Conservation (phyloP, 345 rosid species). For the Heritiera littoralis region DNA sequence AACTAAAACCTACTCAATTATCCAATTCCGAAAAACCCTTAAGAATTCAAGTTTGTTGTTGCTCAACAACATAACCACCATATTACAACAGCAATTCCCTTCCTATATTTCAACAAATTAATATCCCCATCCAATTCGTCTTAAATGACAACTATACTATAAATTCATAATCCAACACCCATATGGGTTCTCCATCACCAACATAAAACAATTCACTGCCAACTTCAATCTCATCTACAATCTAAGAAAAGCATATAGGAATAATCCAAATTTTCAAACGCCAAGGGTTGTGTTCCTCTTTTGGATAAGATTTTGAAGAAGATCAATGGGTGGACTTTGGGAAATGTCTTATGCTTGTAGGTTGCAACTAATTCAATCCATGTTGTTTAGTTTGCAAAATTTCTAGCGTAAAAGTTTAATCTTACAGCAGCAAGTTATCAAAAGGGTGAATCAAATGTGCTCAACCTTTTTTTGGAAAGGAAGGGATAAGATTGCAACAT, state of each 20-base stretch:
- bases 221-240: background rate
- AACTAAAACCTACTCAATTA: background rate
- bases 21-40: background rate
- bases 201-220: background rate
- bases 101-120: background rate
- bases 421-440: too few species aligned
- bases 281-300: too few species aligned
- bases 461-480: too few species aligned
- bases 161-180: slow-evolving; percentile 4
- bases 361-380: too few species aligned
- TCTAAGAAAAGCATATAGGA: background rate
- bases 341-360: too few species aligned
- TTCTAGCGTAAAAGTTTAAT: too few species aligned
- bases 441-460: too few species aligned
- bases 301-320: too few species aligned
- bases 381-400: too few species aligned
- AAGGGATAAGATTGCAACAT: too few species aligned
- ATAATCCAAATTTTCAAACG: background rate
- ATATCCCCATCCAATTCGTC: background rate
- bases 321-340: too few species aligned
- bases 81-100: background rate
- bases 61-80: background rate
- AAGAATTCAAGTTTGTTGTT: background rate
- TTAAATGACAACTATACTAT: background rate
- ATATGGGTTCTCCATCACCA: background rate